phyloP scores from a whole-genome alignment of 2,329 filamentous ascomycete genomes.

The Sporothrix protearum region DNA sequence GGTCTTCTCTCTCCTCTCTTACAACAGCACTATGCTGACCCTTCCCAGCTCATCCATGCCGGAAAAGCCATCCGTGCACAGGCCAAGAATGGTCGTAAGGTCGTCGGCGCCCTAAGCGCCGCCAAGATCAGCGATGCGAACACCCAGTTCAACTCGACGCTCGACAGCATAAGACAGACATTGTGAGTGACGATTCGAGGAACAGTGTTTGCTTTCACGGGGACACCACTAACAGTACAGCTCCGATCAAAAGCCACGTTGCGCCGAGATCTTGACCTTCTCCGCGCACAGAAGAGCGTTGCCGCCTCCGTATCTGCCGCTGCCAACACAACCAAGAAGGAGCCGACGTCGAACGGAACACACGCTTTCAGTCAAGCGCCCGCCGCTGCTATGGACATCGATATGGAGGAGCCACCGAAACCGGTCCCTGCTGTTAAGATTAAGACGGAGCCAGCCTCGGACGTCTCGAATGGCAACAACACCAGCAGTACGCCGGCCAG shows the following conservation, averaged over 20 bases:
- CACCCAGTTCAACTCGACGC: slow-evolving; percentile 48
- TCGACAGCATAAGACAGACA: slow-evolving; percentile 56
- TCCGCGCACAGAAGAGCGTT: slow-evolving; percentile 35
- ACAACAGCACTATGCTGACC: not conserved
- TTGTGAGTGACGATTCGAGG: slow-evolving; percentile 41
- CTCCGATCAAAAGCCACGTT: slow-evolving; percentile 54
- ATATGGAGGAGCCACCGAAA: slow-evolving; percentile 27
- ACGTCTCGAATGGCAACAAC: not conserved
- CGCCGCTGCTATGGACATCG: slow-evolving; percentile 34
- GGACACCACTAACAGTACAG: slow-evolving; percentile 32
- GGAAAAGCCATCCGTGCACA: slow-evolving; percentile 54
- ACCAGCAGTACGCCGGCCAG: not conserved
- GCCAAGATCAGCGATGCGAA: slow-evolving; percentile 48
- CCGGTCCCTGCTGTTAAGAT: slow-evolving; percentile 30
- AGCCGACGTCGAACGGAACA: slow-evolving; percentile 15
- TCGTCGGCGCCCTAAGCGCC: slow-evolving; percentile 36
- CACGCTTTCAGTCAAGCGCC: slow-evolving; percentile 28
- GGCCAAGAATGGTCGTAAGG: slow-evolving; percentile 45
- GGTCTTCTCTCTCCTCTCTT: slow-evolving; percentile 30
- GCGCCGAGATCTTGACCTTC: slow-evolving; percentile 50
- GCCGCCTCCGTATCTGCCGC: slow-evolving; percentile 28
- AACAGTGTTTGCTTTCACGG: not conserved
- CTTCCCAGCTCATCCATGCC: slow-evolving; percentile 54
- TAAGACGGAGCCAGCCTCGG: slow-evolving; percentile 38
- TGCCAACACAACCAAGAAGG: slow-evolving; percentile 7